These are phyloP conservation scores for Orobanche coerulescens DNA, from an alignment of 257 asterid species.

Conservation along the genomic window DNA sequence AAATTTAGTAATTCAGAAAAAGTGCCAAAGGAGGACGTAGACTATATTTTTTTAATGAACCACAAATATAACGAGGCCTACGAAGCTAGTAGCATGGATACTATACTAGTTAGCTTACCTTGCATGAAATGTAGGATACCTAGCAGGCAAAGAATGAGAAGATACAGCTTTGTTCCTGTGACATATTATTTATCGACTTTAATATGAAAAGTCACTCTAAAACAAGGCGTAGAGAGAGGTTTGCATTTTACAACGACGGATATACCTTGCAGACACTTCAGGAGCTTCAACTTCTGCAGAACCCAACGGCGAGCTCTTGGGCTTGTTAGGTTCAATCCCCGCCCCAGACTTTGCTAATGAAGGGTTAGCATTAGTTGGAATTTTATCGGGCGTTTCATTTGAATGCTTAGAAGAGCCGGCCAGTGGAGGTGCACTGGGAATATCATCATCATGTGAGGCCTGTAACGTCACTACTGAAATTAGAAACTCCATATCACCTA, in stretches of 20 bases:
- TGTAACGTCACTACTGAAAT: slow-evolving; percentile 19
- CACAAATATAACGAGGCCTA: not conserved
- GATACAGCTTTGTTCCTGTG: slow-evolving; percentile 59
- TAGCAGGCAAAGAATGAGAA: slow-evolving; percentile 41
- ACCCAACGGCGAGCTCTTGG: slow-evolving; percentile 22
- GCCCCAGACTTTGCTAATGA: slow-evolving; percentile 24
- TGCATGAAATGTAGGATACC: slow-evolving; percentile 84
- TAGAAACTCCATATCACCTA: not conserved
- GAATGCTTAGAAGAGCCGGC: slow-evolving; percentile 25
- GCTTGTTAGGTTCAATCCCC: slow-evolving; percentile 27
- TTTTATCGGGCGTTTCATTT: slow-evolving; percentile 35
- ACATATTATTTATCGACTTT: slow-evolving; percentile 10
- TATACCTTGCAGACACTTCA: slow-evolving; percentile 48
- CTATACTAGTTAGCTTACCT: slow-evolving; percentile 38
- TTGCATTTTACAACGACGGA: not conserved
- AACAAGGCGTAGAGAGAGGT: not conserved
- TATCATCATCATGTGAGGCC: slow-evolving; percentile 35
- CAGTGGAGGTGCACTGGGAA: slow-evolving; percentile 87
- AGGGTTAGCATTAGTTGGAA: slow-evolving; percentile 24
- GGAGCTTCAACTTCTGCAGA: slow-evolving; percentile 32
- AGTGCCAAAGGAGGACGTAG: not conserved
- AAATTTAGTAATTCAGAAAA: not conserved
- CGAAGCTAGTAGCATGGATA: not conserved
- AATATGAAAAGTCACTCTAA: not conserved
- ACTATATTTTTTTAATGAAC: not conserved